phyloP scores from a whole-genome alignment of 2,329 filamentous ascomycete species.

The Chaetomiaceae sp. region DNA sequence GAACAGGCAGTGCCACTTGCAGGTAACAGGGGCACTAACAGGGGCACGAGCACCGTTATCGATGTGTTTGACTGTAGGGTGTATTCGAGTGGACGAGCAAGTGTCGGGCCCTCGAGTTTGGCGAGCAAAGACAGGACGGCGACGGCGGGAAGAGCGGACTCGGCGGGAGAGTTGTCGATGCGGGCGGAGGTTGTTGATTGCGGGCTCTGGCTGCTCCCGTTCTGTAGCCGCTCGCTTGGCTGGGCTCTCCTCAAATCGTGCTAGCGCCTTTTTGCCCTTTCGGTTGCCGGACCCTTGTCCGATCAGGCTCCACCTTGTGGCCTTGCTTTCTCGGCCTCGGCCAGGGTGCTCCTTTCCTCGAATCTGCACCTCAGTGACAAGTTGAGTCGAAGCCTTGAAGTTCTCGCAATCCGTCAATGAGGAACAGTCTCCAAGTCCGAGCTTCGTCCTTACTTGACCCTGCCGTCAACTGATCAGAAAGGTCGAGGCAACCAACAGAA shows the following conservation, averaged over 20 bases:
- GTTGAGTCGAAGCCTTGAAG: neutral
- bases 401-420: no score
- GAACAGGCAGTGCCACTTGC: no score
- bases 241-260: conserved; percentile 13
- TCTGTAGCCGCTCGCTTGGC: conserved; percentile 23
- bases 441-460: no score
- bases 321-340: neutral
- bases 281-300: neutral
- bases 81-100: neutral
- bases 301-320: neutral
- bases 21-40: no score
- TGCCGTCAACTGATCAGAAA: no score
- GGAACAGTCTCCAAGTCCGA: no score
- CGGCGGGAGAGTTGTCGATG: conserved; percentile 2
- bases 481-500: no score
- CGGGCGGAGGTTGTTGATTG: conserved; percentile 21
- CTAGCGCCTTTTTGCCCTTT: conserved; percentile 20
- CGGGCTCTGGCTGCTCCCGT: conserved; percentile 14
- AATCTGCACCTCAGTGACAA: neutral
- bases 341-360: conserved; percentile 2
- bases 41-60: no score
- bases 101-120: neutral
- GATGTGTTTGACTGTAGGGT: neutral
- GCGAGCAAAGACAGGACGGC: neutral
- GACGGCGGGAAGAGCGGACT: conserved; percentile 1